Percentiles rank a stretch among this genome's conserved stretches.
phyloP scores from a whole-genome alignment of 208 protist species.

The Crithidia expoeki region DNA sequence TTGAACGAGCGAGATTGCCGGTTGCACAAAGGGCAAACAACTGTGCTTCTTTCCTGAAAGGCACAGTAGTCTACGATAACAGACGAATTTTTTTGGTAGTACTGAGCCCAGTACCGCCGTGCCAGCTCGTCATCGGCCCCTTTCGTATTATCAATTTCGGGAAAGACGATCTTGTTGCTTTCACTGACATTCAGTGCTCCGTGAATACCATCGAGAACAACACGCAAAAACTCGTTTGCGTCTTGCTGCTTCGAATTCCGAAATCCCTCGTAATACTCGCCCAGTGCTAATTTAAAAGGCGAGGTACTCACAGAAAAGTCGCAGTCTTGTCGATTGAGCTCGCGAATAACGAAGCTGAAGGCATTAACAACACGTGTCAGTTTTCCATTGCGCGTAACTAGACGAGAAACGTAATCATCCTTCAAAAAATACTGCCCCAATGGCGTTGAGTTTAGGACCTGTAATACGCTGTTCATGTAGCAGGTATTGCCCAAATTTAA shows the following conservation, averaged over 20 bases:
- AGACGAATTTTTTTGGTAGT: constrained; percentile 89
- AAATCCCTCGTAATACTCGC: constrained; percentile 73
- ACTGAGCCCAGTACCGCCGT: constrained; percentile 72
- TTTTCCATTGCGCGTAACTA: constrained; percentile 41
- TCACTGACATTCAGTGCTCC: constrained; percentile 86
- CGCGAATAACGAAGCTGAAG: constrained; percentile 83
- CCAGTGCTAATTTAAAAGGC: constrained; percentile 81
- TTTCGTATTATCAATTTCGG: constrained; percentile 74
- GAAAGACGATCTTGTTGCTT: constrained; percentile 23
- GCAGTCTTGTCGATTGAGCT: constrained; percentile 64
- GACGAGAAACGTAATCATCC: constrained; percentile 61
- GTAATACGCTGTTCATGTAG: constrained; percentile 92
- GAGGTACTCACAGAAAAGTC: constrained; percentile 75
- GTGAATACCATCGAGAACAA: constrained; percentile 93
- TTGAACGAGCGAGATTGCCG: constrained; percentile 63
- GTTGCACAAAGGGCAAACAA: constrained; percentile 76
- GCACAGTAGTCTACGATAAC: constrained; percentile 90
- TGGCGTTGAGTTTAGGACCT: constrained; percentile 80
- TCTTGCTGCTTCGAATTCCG: constrained; percentile 87
- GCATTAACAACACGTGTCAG: constrained; percentile 47
- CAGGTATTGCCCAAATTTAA: constrained; percentile 94
- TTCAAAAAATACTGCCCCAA: constrained; percentile 91
- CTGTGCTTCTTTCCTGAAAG: constrained; percentile 79
- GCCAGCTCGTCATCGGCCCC: constrained; percentile 82
- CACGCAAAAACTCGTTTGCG: constrained; percentile 92